Evolutionary conservation across 2,329 filamentous ascomycete genomes (phyloP).

Genomic region (Juglanconis juglandina): DNA sequence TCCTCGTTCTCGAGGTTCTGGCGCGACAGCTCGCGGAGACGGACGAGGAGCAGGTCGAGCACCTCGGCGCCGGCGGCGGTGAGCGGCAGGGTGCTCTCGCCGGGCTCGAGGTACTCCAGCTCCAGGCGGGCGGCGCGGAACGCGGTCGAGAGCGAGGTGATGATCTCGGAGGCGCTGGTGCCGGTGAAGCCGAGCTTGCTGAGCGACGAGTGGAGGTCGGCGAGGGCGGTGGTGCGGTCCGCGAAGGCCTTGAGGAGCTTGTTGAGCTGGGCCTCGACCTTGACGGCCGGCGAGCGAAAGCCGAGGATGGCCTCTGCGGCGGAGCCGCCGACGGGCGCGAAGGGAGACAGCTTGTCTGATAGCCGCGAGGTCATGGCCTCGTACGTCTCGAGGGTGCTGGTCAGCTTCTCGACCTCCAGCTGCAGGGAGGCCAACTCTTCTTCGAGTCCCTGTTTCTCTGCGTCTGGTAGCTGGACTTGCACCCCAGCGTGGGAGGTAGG

Average conservation of each 20-base stretch:
- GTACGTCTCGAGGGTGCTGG: constrained; percentile 45
- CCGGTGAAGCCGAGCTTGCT: constrained; percentile 49
- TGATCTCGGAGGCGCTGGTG: constrained; percentile 43
- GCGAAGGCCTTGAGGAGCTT: constrained; percentile 43
- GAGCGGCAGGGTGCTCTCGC: constrained; percentile 53
- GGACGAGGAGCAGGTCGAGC: constrained; percentile 50
- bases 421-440: constrained; percentile 47
- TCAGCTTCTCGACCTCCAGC: constrained; percentile 46
- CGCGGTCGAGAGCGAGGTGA: constrained; percentile 43
- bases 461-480: constrained; percentile 41
- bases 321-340: constrained; percentile 21
- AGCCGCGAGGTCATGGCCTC: constrained; percentile 38
- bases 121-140: constrained; percentile 58
- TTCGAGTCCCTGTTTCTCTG: constrained; percentile 39
- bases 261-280: constrained; percentile 42
- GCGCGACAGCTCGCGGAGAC: constrained; percentile 47
- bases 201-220: constrained; percentile 44
- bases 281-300: constrained; percentile 22
- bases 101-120: constrained; percentile 59
- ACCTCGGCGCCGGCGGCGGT: constrained; percentile 52
- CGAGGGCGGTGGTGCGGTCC: constrained; percentile 46
- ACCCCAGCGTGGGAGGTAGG: constrained; percentile 34
- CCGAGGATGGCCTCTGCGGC: constrained; percentile 11
- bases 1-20: constrained; percentile 46
- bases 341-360: constrained; percentile 32